These are phyloP conservation scores for Tricholoma sp. DNA, from an alignment of 768 basidiomycete genomes.

Conservation along the genomic window DNA sequence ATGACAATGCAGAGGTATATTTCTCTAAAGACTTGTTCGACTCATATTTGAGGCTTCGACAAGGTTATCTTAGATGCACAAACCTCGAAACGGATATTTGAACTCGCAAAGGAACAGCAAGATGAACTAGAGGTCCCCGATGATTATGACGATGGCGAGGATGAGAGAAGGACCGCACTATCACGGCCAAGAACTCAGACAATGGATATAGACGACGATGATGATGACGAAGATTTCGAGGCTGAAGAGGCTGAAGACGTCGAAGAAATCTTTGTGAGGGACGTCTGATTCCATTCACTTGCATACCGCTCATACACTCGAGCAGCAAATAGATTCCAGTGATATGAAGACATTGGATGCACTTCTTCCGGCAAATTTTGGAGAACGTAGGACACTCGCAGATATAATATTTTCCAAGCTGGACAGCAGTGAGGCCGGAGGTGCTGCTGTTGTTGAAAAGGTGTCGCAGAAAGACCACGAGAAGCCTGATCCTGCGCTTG, in stretches of 20 bases:
- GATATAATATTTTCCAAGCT: slow-evolving; percentile 97
- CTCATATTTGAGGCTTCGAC: slow-evolving; percentile 6
- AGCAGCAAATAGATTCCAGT: slow-evolving; percentile 82
- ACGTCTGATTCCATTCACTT: background rate
- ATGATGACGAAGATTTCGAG: slow-evolving; percentile 25
- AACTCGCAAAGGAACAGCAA: slow-evolving; percentile 90
- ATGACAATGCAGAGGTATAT: slow-evolving; percentile 51
- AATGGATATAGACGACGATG: slow-evolving; percentile 44
- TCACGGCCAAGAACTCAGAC: slow-evolving; percentile 31
- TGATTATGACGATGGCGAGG: slow-evolving; percentile 49
- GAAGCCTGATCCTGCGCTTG: slow-evolving; percentile 76
- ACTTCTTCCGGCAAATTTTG: slow-evolving; percentile 68
- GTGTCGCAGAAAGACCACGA: slow-evolving; percentile 57
- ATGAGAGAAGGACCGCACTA: slow-evolving; percentile 22
- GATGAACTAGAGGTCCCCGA: slow-evolving; percentile 73
- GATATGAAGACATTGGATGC: slow-evolving; percentile 86
- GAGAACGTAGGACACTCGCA: slow-evolving; percentile 82
- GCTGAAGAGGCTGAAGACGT: slow-evolving; percentile 45
- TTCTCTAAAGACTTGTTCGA: slow-evolving; percentile 10
- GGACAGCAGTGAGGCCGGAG: slow-evolving; percentile 54
- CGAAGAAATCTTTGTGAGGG: slow-evolving; percentile 58
- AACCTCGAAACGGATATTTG: slow-evolving; percentile 83
- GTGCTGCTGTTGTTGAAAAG: slow-evolving; percentile 53
- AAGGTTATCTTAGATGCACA: slow-evolving; percentile 76
- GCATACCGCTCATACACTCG: slow-evolving; percentile 9